These are phyloP conservation scores for Leccinum subrobustum DNA, from an alignment of 1,284 basidiomycete genomes.

Conservation along the genomic window DNA sequence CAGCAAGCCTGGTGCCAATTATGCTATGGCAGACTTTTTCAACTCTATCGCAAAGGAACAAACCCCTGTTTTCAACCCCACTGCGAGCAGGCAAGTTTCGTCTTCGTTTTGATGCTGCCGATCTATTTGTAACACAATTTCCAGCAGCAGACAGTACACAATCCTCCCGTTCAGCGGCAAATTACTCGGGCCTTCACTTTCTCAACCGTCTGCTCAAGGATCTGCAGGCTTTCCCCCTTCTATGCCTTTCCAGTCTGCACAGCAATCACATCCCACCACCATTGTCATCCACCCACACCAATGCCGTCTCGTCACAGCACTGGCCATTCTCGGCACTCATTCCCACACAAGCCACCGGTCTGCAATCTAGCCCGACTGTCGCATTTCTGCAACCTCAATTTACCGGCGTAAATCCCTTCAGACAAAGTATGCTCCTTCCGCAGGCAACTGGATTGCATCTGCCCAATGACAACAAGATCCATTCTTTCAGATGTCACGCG, in stretches of 20 bases:
- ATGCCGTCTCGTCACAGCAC: conserved; percentile 45
- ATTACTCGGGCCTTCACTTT: conserved; percentile 42
- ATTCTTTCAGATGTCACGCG: too few species aligned
- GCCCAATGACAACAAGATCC: conserved; percentile 57
- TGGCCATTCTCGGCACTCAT: conserved; percentile 53
- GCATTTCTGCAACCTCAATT: conserved; percentile 49
- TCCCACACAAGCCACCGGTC: conserved; percentile 41
- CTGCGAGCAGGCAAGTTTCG: conserved; percentile 49
- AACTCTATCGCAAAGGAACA: conserved; percentile 87
- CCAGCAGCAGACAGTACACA: conserved; percentile 64
- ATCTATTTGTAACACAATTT: conserved; percentile 33
- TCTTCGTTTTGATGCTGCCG: background rate
- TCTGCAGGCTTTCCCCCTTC: conserved; percentile 58
- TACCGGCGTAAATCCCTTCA: conserved; percentile 33
- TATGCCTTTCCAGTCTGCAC: conserved; percentile 38
- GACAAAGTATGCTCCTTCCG: conserved; percentile 45
- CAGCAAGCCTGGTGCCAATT: conserved; percentile 27
- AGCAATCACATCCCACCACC: conserved; percentile 27
- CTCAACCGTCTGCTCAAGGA: conserved; percentile 46
- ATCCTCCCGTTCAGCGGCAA: conserved; percentile 74
- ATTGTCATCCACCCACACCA: conserved; percentile 32
- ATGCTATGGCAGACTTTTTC: conserved; percentile 85
- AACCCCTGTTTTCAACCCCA: conserved; percentile 69
- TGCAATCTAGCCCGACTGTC: conserved; percentile 10
- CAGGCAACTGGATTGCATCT: conserved; percentile 76